A percentile compares a stretch with the other conserved stretches of the same genome.
Evolutionary conservation across 345 rosid genomes (phyloP).

Genomic region (Gossypium arboreum): DNA sequence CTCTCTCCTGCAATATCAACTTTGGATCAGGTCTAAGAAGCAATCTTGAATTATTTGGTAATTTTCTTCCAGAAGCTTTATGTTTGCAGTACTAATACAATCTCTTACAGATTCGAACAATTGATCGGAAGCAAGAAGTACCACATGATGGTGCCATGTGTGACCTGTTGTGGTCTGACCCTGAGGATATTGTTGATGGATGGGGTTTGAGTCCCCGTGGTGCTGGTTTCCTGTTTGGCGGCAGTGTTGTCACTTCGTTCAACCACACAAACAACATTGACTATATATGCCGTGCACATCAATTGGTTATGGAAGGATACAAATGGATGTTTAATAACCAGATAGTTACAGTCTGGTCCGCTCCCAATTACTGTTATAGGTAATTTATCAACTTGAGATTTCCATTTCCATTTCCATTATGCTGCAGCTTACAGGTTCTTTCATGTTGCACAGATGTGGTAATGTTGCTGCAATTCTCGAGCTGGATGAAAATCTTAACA

Average conservation of each 20-base stretch:
- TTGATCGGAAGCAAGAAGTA: constrained; percentile 97
- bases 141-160: constrained; percentile 99
- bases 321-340: constrained; percentile 95
- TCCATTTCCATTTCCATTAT: constrained; percentile 7
- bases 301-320: constrained; percentile 97
- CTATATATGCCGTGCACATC: constrained; percentile 93
- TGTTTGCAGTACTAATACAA: constrained; percentile 10
- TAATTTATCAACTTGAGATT: constrained; percentile 21
- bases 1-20: constrained; percentile 90
- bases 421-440: constrained; percentile 12
- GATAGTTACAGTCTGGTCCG: constrained; percentile 99
- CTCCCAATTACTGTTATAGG: constrained; percentile 99
- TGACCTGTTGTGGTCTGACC: constrained; percentile 98
- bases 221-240: constrained; percentile 90
- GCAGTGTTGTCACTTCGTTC: constrained; percentile 82
- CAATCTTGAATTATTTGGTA: constrained; percentile 20
- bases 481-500: constrained; percentile 80
- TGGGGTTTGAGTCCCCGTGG: constrained; percentile 99
- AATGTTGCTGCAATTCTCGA: constrained; percentile 92
- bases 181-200: constrained; percentile 93
- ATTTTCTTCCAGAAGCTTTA: constrained; percentile 10
- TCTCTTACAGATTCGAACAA: constrained; percentile 68
- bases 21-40: constrained; percentile 76
- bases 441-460: constrained; percentile 68
- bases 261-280: constrained; percentile 83